phyloP scores from a whole-genome alignment of 2,329 filamentous ascomycete genomes.

The Acrocalymma vagum region DNA sequence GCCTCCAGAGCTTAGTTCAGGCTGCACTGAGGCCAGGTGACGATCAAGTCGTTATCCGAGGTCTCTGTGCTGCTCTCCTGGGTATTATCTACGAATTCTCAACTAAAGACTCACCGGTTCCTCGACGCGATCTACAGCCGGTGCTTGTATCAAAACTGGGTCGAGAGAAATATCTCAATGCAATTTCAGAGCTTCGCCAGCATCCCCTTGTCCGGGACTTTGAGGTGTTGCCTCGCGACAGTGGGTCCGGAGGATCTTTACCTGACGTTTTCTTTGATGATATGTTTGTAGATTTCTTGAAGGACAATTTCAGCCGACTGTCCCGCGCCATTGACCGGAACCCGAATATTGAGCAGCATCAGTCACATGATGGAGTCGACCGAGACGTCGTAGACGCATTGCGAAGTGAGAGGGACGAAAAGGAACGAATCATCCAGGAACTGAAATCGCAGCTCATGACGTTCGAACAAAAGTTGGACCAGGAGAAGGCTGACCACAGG shows the following conservation, averaged over 20 bases:
- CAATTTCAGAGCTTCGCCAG: constrained; percentile 77
- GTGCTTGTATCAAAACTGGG: constrained; percentile 80
- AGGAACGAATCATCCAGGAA: constrained; percentile 67
- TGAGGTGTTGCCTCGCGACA: constrained; percentile 80
- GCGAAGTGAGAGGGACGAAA: constrained; percentile 78
- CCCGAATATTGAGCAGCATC: constrained; percentile 84
- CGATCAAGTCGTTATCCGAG: constrained; percentile 75
- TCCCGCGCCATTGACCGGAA: constrained; percentile 88
- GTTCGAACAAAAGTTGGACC: constrained; percentile 67
- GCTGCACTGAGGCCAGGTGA: constrained; percentile 63
- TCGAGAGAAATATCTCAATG: constrained; percentile 86
- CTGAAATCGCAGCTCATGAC: constrained; percentile 64
- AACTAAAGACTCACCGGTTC: constrained; percentile 92
- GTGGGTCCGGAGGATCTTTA: constrained; percentile 58
- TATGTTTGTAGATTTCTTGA: constrained; percentile 90
- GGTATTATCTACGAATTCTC: constrained; percentile 97
- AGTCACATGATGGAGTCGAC: constrained; percentile 91
- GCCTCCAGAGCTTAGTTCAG: constrained; percentile 85
- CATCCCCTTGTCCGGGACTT: constrained; percentile 86
- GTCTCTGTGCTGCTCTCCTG: constrained; percentile 83
- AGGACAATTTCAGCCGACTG: constrained; percentile 91
- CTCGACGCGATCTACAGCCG: constrained; percentile 80
- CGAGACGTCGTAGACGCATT: constrained; percentile 89
- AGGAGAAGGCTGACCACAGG: constrained; percentile 77
- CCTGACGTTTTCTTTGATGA: constrained; percentile 87